Evolutionary conservation across 2,329 filamentous ascomycete genomes (phyloP), one percentile per base, ranked within the genome.

Genomic region (Talaromyces sp.): DNA sequence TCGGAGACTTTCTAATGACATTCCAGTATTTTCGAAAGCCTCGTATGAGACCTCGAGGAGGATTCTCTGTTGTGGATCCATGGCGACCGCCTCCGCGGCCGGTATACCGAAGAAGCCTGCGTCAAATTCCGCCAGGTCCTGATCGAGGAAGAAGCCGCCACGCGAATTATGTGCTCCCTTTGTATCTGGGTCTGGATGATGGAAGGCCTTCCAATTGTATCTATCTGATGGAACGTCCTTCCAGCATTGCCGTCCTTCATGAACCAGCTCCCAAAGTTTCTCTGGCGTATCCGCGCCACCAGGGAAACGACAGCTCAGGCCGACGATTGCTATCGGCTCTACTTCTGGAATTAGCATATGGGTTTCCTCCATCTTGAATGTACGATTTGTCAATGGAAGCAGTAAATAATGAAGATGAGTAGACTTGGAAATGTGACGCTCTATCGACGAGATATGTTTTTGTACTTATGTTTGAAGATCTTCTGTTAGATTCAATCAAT

Each of bases 301-400:
- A 25, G 45, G 45, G 3, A 57, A 41, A 15, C 54, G 54, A 35
- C 54, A 57, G 45, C 52, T 33, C 13, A 57, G 9, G n/a, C 52
- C 52, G 11, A 57, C 52, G n/a, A 57, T 57, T 22, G 52, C 52
- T 35, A 57, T 39, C 6, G 52, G 52, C 50, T 56, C 50, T 56
- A 56, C 17, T 56, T 56, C 50, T 56, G 17, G 2, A 37, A n/a
- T 11, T 35, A 31, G 19, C 13, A 56, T 37, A n/a, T 56, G 37
- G 31, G 4, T 56, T 9, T 35, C 27, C n/a, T 9, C 19, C 27
- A 11, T 56, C 13, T 56, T 56, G 27, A 33, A 56, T 52, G 19
- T 15, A 7, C 25, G 10, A 35, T 35, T 1, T 8, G 31, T 56
- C 27, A 56, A 56, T 56, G 4, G 8, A 56, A 37, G 9, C 4